Conservation (phyloP, 2,329 filamentous ascomycete genomes). For the Neonectria faginata region DNA sequence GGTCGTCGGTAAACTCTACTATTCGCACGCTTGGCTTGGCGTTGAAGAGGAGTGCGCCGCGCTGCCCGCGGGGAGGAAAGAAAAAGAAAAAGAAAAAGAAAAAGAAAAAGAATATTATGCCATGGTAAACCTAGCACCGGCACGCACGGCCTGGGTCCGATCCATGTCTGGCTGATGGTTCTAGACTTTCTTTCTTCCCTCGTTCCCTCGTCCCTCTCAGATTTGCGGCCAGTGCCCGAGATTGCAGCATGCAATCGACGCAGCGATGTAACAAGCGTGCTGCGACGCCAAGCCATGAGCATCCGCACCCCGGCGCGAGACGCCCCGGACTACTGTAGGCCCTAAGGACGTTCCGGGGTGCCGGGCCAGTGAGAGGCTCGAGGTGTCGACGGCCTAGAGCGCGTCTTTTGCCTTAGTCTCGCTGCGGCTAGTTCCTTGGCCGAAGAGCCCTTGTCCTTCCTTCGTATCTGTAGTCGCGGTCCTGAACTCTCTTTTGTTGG, state of each 20-base stretch:
- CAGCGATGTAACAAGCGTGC: not conserved
- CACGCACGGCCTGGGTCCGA: not conserved
- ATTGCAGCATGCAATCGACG: slow-evolving; percentile 10
- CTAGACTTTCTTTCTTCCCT: no score
- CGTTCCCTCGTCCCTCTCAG: not conserved
- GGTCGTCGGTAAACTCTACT: no score
- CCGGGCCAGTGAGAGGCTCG: not conserved
- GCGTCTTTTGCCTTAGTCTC: not conserved
- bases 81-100: slow-evolving; percentile 12
- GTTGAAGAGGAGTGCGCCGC: not conserved
- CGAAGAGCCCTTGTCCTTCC: not conserved
- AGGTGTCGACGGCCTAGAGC: not conserved
- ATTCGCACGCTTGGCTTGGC: not conserved
- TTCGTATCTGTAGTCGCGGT: not conserved
- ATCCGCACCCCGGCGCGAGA: slow-evolving; percentile 5
- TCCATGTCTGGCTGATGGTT: not conserved
- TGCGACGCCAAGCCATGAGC: not conserved
- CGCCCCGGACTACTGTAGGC: not conserved
- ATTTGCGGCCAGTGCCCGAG: not conserved
- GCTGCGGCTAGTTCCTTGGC: not conserved
- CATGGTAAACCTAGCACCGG: not conserved
- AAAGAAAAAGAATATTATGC: not conserved
- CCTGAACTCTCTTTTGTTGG: not conserved
- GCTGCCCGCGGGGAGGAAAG: slow-evolving; percentile 1
- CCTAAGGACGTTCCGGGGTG: not conserved